Percentiles rank a stretch among this genome's conserved stretches.
phyloP scores from a whole-genome alignment of 345 rosid genomes.

The Camelina laxa region DNA sequence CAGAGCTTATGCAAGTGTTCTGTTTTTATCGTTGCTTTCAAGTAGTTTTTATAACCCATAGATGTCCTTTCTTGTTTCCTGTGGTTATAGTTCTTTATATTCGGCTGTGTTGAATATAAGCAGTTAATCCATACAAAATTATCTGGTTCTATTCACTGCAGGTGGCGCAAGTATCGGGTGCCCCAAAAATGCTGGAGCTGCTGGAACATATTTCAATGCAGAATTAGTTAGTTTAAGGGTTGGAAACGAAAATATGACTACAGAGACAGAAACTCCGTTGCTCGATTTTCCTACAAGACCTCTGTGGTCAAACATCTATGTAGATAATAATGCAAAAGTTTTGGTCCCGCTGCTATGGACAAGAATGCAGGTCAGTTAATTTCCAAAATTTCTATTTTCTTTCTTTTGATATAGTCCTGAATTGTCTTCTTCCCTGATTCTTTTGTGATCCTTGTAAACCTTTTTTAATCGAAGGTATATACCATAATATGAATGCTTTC shows the following conservation, averaged over 20 bases:
- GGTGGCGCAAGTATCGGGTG: conserved; percentile 92
- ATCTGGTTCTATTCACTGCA: conserved; percentile 39
- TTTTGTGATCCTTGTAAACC: conserved; percentile 14
- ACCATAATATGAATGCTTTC: conserved; percentile 16
- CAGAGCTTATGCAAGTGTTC: conserved; percentile 38
- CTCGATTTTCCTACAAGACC: conserved; percentile 86
- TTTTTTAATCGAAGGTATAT: background rate
- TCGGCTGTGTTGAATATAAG: conserved; percentile 21
- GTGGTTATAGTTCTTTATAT: conserved; percentile 13
- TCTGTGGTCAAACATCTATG: conserved; percentile 88
- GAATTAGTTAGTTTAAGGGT: conserved; percentile 83
- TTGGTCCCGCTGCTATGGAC: conserved; percentile 95
- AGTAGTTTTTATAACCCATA: background rate
- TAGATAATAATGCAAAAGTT: conserved; percentile 91
- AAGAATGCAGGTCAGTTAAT: conserved; percentile 82
- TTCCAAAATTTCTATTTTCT: conserved; percentile 9
- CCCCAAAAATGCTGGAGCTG: conserved; percentile 91
- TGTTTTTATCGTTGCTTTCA: conserved; percentile 16
- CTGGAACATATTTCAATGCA: conserved; percentile 94
- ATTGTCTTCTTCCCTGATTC: conserved; percentile 12
- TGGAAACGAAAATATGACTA: conserved; percentile 79
- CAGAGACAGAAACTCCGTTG: conserved; percentile 94
- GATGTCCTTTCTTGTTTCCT: conserved; percentile 17
- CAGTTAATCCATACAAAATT: conserved; percentile 5
- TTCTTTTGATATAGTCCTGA: background rate